phyloP scores from a whole-genome alignment of 2,329 filamentous ascomycete genomes.

The Diaporthe sp. region DNA sequence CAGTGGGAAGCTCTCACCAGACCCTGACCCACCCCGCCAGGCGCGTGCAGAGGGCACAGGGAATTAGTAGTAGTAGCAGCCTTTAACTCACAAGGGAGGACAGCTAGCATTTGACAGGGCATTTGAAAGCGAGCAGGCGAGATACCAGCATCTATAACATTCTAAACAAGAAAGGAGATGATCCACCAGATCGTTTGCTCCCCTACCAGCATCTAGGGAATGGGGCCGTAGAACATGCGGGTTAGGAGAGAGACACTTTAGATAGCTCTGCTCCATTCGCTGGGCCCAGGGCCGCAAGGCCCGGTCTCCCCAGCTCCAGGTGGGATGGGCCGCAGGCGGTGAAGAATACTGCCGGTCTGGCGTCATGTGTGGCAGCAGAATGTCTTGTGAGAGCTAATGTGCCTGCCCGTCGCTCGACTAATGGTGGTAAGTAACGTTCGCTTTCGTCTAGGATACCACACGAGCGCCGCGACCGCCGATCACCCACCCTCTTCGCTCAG shows the following conservation, averaged over 20 bases:
- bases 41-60: neutral
- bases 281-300: neutral
- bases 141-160: neutral
- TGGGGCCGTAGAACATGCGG: neutral
- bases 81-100: conserved; percentile 12
- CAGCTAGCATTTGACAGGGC: neutral
- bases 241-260: neutral
- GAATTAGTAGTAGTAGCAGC: neutral
- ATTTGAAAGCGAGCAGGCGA: conserved; percentile 9
- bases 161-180: conserved; percentile 10
- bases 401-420: neutral
- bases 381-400: neutral
- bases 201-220: neutral
- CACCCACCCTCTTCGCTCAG: conserved; percentile 6
- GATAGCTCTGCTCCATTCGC: conserved; percentile 3
- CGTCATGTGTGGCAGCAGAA: conserved; percentile 13
- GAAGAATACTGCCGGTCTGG: conserved; percentile 12
- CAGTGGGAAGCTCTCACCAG: conserved; percentile 33
- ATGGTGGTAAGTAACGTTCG: neutral
- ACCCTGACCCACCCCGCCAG: neutral
- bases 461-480: conserved; percentile 8
- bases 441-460: neutral
- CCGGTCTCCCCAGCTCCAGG: conserved; percentile 1
- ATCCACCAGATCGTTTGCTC: neutral
- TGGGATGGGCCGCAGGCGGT: conserved; percentile 30